These are phyloP conservation scores for Raphanus raphanistrum DNA, from an alignment of 345 rosid species.

Conservation along the genomic window DNA sequence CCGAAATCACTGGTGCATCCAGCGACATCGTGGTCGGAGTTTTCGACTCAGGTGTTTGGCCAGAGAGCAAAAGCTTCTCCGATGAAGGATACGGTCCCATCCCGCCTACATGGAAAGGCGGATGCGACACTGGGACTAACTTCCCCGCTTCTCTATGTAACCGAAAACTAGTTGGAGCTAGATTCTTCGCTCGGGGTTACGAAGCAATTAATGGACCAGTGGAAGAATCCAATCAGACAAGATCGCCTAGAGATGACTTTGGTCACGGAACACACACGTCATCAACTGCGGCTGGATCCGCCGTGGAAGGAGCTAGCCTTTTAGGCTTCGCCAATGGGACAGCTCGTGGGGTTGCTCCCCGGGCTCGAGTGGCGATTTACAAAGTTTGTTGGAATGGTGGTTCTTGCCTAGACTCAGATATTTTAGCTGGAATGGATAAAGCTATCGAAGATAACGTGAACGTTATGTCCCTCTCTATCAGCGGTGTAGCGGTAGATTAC, in stretches of 20 bases:
- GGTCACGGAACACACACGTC: conserved; percentile 79
- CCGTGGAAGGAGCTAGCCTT: conserved; percentile 57
- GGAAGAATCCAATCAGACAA: conserved; percentile 52
- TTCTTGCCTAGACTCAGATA: conserved; percentile 60
- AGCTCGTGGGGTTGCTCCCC: conserved; percentile 67
- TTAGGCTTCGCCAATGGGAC: conserved; percentile 61
- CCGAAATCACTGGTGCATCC: conserved; percentile 33
- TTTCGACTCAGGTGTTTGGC: conserved; percentile 64
- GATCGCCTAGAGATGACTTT: conserved; percentile 57
- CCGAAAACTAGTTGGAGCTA: conserved; percentile 61
- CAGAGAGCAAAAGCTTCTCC: conserved; percentile 53
- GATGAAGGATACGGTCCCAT: conserved; percentile 54
- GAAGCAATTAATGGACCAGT: conserved; percentile 52
- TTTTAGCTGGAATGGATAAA: conserved; percentile 54
- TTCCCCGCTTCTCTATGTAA: conserved; percentile 53
- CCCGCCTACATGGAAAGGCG: conserved; percentile 60
- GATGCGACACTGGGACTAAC: conserved; percentile 57
- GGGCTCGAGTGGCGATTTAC: conserved; percentile 58
- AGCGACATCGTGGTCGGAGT: conserved; percentile 55
- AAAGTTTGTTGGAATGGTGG: conserved; percentile 59
- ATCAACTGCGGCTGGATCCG: conserved; percentile 68
- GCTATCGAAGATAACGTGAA: conserved; percentile 62
- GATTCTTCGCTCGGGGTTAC: conserved; percentile 52
- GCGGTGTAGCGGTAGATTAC: conserved; percentile 41
- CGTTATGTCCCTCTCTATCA: conserved; percentile 58